Base-by-base conservation (phyloP, 2,329 filamentous ascomycete species). In the Diaporthe citriasiana region DNA sequence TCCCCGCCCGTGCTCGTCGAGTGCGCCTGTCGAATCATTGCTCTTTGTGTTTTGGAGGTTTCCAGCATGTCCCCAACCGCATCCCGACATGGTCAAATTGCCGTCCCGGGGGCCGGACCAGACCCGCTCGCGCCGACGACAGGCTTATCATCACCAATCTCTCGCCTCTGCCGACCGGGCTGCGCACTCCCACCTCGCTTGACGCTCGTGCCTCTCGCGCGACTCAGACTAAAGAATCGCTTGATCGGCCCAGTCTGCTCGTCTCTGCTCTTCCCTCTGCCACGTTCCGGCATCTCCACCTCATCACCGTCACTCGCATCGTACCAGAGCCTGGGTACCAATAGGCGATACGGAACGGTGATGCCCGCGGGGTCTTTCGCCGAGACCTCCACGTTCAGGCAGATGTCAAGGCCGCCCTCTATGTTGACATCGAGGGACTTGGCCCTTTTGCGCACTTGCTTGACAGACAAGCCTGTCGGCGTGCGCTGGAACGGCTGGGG, bases 321-420 rank as follows among this genome's bases (percentile, higher is more conserved):
- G 73, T 92, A 92, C 83, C 88, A 89, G 69, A 99, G 85, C 70
- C 91, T 91, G 15, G 97, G 97, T 7, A 99, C 92, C 1, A 98
- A 88, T 7, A 99, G 85, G 51, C 95, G 89, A 82, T 99, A 99
- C 12, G 95, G 94, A 68, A 91, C 90, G 0, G 97, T 99, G 76
- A 94, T 95, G 19, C 97, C 97, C 0, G 93, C 89, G 0, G 97
- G 96, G 78, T 99, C 95, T 76, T 91, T 91, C 57, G 94, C 90
- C 78, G 93, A 95, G 75, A 98, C 91, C 84, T 99, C 97, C 76
- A 98, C 91, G 78, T 98, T 98, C 56, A 99, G 84, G 68, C 91
- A 93, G 47, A 99, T 92, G 77, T 98, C 95, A 13, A 99, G 86
- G 0, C 95, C 95, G 40, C 93, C 93, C 80, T 97, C 91, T 0